phyloP scores from a whole-genome alignment of 768 basidiomycete species.

The Termitomyces heimii region DNA sequence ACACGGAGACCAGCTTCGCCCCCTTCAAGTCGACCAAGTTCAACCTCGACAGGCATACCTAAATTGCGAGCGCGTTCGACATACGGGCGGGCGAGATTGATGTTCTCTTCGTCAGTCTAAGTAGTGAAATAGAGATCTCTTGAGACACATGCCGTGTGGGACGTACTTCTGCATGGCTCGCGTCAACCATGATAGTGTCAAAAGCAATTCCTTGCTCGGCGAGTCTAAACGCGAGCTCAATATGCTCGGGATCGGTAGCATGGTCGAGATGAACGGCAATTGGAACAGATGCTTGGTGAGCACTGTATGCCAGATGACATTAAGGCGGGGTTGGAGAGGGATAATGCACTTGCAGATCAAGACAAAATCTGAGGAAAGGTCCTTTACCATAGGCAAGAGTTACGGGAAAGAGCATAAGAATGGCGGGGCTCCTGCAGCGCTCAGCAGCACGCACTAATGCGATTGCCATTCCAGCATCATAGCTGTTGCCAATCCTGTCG shows the following conservation, averaged over 20 bases:
- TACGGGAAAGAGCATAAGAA: slow-evolving; percentile 39
- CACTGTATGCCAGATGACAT: slow-evolving; percentile 17
- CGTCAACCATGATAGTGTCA: slow-evolving; percentile 47
- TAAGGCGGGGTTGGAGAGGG: neutral
- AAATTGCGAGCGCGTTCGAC: slow-evolving; percentile 34
- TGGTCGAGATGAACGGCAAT: slow-evolving; percentile 45
- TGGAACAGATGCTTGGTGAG: slow-evolving; percentile 39
- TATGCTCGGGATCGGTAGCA: slow-evolving; percentile 38
- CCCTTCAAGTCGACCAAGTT: slow-evolving; percentile 42
- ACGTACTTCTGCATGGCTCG: slow-evolving; percentile 37
- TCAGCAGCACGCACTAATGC: slow-evolving; percentile 43
- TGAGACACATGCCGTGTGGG: neutral
- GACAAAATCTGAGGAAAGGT: slow-evolving; percentile 38
- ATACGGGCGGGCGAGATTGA: slow-evolving; percentile 35
- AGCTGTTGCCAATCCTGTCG: slow-evolving; percentile 20
- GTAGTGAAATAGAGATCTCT: neutral
- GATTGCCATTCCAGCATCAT: slow-evolving; percentile 39
- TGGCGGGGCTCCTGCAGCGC: slow-evolving; percentile 37
- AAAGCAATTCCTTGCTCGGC: slow-evolving; percentile 41
- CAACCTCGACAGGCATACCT: slow-evolving; percentile 40
- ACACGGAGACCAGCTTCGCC: slow-evolving; percentile 42
- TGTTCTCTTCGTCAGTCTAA: slow-evolving; percentile 43
- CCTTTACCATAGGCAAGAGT: slow-evolving; percentile 40
- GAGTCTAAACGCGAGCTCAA: slow-evolving; percentile 38
- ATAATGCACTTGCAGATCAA: slow-evolving; percentile 25